phyloP scores from a whole-genome alignment of 495 filamentous ascomycete species.

The Xylaria castorea region DNA sequence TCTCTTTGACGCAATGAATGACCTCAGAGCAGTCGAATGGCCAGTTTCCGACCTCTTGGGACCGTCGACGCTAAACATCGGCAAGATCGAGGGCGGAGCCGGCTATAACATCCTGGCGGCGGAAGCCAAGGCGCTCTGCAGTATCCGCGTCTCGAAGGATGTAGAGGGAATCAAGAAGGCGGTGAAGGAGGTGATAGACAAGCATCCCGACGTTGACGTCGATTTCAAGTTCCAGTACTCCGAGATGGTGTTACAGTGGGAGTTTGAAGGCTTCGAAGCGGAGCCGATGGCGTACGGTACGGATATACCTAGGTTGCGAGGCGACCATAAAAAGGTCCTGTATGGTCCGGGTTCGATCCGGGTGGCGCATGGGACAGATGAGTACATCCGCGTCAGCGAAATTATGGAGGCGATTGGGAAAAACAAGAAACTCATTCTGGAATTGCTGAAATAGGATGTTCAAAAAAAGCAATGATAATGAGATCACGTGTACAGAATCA shows the following conservation, averaged over 20 bases:
- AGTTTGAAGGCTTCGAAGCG: constrained; percentile 69
- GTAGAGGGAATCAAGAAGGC: constrained; percentile 57
- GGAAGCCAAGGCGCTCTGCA: constrained; percentile 62
- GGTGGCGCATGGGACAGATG: constrained; percentile 76
- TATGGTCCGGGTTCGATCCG: constrained; percentile 78
- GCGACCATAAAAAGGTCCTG: constrained; percentile 70
- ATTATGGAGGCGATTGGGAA: constrained; percentile 61
- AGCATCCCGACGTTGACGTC: constrained; percentile 58
- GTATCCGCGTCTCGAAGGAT: constrained; percentile 68
- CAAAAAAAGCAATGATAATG: background rate
- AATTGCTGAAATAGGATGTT: constrained; percentile 20
- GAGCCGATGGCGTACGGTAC: constrained; percentile 77
- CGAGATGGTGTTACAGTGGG: constrained; percentile 69
- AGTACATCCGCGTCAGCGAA: constrained; percentile 65
- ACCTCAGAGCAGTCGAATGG: constrained; percentile 62
- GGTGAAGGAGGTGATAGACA: constrained; percentile 58
- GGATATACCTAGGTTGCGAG: constrained; percentile 69
- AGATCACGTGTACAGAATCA: background rate
- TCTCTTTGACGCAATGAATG: constrained; percentile 64
- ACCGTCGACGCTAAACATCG: constrained; percentile 74
- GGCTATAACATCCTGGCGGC: constrained; percentile 75
- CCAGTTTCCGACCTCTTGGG: constrained; percentile 71
- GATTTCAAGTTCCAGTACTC: constrained; percentile 61
- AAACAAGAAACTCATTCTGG: constrained; percentile 58
- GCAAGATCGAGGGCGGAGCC: constrained; percentile 69